Evolutionary conservation across 345 rosid genomes (phyloP).

Genomic region (Pistacia integerrima): DNA sequence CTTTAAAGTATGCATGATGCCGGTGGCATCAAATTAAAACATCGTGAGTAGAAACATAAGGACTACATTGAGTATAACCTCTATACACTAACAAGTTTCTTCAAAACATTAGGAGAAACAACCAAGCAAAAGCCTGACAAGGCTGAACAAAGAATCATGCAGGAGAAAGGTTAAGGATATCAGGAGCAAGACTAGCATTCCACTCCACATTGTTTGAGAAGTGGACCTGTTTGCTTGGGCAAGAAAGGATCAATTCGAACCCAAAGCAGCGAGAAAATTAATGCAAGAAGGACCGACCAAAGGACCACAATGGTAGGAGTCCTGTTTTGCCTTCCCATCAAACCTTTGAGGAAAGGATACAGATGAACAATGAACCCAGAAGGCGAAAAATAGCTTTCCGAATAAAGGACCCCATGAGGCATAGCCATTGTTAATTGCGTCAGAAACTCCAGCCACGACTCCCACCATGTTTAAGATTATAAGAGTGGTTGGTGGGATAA

Average conservation of each 20-base stretch:
- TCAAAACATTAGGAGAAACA: slow-evolving; percentile 6
- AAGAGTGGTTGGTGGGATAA: slow-evolving; percentile 90
- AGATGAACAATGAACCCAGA: slow-evolving; percentile 97
- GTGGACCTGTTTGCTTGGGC: slow-evolving; percentile 88
- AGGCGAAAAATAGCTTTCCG: slow-evolving; percentile 88
- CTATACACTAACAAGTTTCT: slow-evolving; percentile 18
- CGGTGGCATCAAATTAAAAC: not conserved
- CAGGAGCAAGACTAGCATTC: slow-evolving; percentile 53
- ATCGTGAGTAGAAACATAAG: slow-evolving; percentile 7
- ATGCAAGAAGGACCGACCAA: slow-evolving; percentile 87
- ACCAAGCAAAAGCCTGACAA: slow-evolving; percentile 8
- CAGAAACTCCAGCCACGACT: slow-evolving; percentile 88
- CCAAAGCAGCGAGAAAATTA: slow-evolving; percentile 91
- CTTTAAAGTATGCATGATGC: slow-evolving; percentile 8
- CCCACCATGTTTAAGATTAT: slow-evolving; percentile 93
- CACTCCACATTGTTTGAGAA: slow-evolving; percentile 89
- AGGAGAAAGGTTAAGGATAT: not conserved
- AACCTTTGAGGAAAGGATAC: slow-evolving; percentile 94
- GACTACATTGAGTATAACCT: not conserved
- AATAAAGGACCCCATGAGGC: slow-evolving; percentile 92
- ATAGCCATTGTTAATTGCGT: slow-evolving; percentile 85
- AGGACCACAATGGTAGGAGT: slow-evolving; percentile 93
- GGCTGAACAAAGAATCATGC: not conserved
- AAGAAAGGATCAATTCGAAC: slow-evolving; percentile 95
- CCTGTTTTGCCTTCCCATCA: slow-evolving; percentile 92